These are phyloP conservation scores for Phytophthora sojae DNA, from an alignment of 352 stramenopile species.

Conservation along the genomic window DNA sequence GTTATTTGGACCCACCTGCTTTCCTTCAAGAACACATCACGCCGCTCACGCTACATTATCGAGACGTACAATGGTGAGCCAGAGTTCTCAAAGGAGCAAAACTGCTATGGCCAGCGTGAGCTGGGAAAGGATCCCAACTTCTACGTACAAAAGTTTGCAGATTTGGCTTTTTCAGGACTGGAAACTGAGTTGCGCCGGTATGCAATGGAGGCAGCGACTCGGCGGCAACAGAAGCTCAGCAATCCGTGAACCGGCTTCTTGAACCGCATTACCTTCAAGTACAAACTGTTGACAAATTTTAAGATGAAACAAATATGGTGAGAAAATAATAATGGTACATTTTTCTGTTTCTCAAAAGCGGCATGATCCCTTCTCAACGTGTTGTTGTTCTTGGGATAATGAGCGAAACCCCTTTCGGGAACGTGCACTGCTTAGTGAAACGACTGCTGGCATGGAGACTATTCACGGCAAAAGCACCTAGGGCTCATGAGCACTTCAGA, in stretches of 20 bases:
- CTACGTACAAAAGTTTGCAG: conserved; percentile 13
- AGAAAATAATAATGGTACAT: too few relatives aligned
- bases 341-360: too few relatives aligned
- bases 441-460: not conserved
- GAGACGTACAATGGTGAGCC: conserved; percentile 54
- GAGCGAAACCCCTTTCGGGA: too few relatives aligned
- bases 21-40: conserved; percentile 55
- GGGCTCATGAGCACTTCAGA: too few relatives aligned
- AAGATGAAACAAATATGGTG: too few relatives aligned
- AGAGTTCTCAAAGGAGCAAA: conserved; percentile 49
- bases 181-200: conserved; percentile 16
- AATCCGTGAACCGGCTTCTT: not conserved
- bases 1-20: conserved; percentile 70
- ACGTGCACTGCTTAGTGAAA: too few relatives aligned
- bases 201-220: conserved; percentile 22
- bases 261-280: too few relatives aligned
- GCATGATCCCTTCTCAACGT: too few relatives aligned
- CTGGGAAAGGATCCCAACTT: conserved; percentile 20
- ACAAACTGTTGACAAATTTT: too few relatives aligned
- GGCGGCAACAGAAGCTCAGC: conserved; percentile 8
- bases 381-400: too few relatives aligned
- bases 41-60: conserved; percentile 47
- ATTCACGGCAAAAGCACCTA: not conserved
- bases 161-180: conserved; percentile 24
- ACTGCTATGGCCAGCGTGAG: conserved; percentile 54